Evolutionary conservation across 257 asterid genomes (phyloP).

Genomic region (Echium plantagineum): DNA sequence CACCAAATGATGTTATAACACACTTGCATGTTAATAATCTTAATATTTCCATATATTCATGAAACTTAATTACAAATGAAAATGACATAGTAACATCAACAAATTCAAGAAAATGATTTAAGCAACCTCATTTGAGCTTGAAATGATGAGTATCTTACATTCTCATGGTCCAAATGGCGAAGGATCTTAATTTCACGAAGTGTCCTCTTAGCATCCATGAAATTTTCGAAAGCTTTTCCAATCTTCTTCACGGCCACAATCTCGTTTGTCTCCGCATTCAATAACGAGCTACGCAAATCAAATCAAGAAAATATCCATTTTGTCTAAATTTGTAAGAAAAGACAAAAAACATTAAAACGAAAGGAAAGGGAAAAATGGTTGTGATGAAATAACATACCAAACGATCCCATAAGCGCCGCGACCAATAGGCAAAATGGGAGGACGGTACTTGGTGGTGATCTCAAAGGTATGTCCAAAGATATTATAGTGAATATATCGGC

Average conservation of each 20-base stretch:
- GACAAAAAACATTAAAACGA: too few relatives aligned
- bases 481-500: slow-evolving; percentile 57
- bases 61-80: too few relatives aligned
- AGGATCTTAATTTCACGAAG: slow-evolving; percentile 95
- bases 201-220: slow-evolving; percentile 89
- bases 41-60: too few relatives aligned
- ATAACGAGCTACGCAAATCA: slow-evolving; percentile 50
- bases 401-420: slow-evolving; percentile 99
- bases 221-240: slow-evolving; percentile 81
- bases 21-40: too few relatives aligned
- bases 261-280: slow-evolving; percentile 79
- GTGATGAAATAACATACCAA: slow-evolving; percentile 38
- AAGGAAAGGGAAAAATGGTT: too few relatives aligned
- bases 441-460: slow-evolving; percentile 62
- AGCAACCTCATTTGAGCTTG: background rate
- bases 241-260: slow-evolving; percentile 97
- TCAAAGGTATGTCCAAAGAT: slow-evolving; percentile 70
- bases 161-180: slow-evolving; percentile 92
- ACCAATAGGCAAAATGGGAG: slow-evolving; percentile 92
- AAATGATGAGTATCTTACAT: slow-evolving; percentile 30
- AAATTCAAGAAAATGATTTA: too few relatives aligned
- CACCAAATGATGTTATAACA: too few relatives aligned
- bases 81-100: too few relatives aligned
- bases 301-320: background rate
- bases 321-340: too few relatives aligned